phyloP scores from a whole-genome alignment of 352 stramenopile species.

The Phytophthora sp. region DNA sequence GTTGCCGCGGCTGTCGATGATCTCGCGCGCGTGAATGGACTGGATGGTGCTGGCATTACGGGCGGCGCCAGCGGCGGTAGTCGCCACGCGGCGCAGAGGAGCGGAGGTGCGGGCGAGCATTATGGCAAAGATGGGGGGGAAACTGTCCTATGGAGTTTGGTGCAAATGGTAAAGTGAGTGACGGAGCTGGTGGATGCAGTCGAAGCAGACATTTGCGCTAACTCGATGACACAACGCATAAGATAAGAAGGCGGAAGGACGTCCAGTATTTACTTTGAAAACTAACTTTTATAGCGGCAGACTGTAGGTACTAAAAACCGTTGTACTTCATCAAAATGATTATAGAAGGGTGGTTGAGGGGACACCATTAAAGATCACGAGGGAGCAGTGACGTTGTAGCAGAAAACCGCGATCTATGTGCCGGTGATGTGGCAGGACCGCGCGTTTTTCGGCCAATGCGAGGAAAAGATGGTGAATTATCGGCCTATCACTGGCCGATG shows the following conservation, averaged over 20 bases:
- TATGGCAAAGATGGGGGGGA: background rate
- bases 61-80: conserved; percentile 1
- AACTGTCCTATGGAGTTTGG: conserved; percentile 14
- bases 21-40: conserved; percentile 76
- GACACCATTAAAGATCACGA: background rate
- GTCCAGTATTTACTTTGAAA: background rate
- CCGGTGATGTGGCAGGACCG: too few relatives aligned
- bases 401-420: conserved; percentile 24
- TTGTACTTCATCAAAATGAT: too few relatives aligned
- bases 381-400: background rate
- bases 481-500: background rate
- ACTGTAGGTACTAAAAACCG: too few relatives aligned
- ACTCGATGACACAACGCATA: background rate
- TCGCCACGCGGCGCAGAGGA: conserved; percentile 21
- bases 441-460: conserved; percentile 27
- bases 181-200: conserved; percentile 17
- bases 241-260: background rate
- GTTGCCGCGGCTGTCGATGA: conserved; percentile 90
- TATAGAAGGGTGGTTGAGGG: background rate
- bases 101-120: conserved; percentile 35
- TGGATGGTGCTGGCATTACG: conserved; percentile 78
- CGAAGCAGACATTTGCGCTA: conserved; percentile 19
- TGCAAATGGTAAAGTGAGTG: conserved; percentile 29
- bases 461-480: conserved; percentile 27
- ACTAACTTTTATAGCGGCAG: too few relatives aligned